Percentiles rank a stretch among this genome's conserved stretches.
These are phyloP conservation scores for Dothiorella sarmentorum DNA, from an alignment of 2,329 filamentous ascomycete species.

Conservation along the genomic window DNA sequence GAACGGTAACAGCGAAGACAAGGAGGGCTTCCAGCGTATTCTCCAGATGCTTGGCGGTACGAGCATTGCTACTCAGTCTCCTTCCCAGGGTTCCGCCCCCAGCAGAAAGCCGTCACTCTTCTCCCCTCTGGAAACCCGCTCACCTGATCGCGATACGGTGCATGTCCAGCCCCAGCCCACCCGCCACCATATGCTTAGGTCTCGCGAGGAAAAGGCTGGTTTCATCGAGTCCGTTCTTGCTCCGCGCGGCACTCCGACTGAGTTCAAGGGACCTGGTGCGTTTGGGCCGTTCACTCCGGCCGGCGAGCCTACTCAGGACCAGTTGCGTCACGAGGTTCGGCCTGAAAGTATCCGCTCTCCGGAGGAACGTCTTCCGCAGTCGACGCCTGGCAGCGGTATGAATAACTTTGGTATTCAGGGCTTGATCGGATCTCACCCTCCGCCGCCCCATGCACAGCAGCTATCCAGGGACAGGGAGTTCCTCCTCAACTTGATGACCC, in stretches of 20 bases:
- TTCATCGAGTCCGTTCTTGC: slow-evolving; percentile 36
- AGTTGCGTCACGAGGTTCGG: slow-evolving; percentile 23
- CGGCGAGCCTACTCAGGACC: slow-evolving; percentile 27
- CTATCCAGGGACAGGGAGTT: slow-evolving; percentile 73
- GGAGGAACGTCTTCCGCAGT: slow-evolving; percentile 6
- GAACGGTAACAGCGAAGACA: slow-evolving; percentile 61
- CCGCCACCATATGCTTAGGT: slow-evolving; percentile 26
- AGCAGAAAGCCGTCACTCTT: slow-evolving; percentile 8
- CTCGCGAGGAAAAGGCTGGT: slow-evolving; percentile 32
- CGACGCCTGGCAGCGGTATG: slow-evolving; percentile 11
- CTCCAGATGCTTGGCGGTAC: slow-evolving; percentile 71
- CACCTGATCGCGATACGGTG: slow-evolving; percentile 13
- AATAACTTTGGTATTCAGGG: slow-evolving; percentile 10
- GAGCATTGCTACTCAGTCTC: slow-evolving; percentile 25
- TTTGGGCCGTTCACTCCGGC: slow-evolving; percentile 36
- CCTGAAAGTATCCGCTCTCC: slow-evolving; percentile 8
- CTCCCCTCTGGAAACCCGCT: neutral
- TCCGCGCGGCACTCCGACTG: slow-evolving; percentile 29
- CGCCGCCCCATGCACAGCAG: slow-evolving; percentile 7
- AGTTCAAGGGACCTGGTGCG: slow-evolving; percentile 30
- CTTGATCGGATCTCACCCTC: neutral
- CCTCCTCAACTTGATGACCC: slow-evolving; percentile 73
- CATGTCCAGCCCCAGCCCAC: slow-evolving; percentile 20
- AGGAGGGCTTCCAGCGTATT: slow-evolving; percentile 80
- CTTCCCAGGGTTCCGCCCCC: neutral